Conservation (phyloP, 225 moss, liverwort and hornwort genomes). For the Polytrichum commune region DNA sequence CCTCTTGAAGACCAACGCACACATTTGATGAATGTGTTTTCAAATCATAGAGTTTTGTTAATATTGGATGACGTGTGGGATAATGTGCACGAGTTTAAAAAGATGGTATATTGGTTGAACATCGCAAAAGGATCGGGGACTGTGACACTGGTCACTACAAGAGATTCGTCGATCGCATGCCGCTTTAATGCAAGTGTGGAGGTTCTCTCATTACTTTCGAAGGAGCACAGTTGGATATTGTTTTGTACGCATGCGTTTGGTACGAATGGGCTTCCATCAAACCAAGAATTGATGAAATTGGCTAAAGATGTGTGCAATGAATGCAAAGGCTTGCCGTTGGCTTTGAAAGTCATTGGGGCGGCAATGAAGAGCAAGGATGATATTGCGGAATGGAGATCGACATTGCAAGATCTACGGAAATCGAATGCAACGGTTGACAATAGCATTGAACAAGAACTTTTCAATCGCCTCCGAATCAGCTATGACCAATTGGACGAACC, state of each 20-base stretch:
- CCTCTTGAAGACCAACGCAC: constrained; percentile 3
- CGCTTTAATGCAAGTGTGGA: background rate
- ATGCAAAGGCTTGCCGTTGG: background rate
- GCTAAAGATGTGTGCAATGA: constrained; percentile 2
- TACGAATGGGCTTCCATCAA: background rate
- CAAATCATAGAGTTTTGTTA: background rate
- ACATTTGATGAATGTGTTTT: background rate
- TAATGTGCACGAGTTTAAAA: background rate
- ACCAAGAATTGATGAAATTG: background rate
- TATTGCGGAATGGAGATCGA: background rate
- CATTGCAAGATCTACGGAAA: background rate
- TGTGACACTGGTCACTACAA: background rate
- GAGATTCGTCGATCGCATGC: background rate
- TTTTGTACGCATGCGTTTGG: constrained; percentile 3
- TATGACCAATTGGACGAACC: background rate
- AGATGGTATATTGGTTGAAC: constrained; percentile 4
- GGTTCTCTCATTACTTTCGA: background rate
- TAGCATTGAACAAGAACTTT: too few relatives aligned
- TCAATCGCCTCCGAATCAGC: too few relatives aligned
- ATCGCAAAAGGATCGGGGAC: background rate
- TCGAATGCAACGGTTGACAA: too few relatives aligned
- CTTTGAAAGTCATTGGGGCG: background rate
- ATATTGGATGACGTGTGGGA: constrained; percentile 18
- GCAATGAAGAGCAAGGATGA: background rate
- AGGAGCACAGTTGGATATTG: constrained; percentile 6